phyloP scores from a whole-genome alignment of 2,329 filamentous ascomycete genomes.

The Penicillium sp. region DNA sequence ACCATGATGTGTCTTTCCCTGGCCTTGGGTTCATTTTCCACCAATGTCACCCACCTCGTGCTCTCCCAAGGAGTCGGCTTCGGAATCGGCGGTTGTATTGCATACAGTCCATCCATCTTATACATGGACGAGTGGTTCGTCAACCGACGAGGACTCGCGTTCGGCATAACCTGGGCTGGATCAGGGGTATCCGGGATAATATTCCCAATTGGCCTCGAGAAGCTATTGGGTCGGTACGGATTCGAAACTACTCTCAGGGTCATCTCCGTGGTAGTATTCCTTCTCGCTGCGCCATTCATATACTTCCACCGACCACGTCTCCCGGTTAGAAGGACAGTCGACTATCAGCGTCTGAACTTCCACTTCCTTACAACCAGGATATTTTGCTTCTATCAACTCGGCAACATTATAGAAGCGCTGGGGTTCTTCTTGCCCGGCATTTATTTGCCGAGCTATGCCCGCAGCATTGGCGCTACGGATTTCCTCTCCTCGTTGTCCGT shows the following conservation, averaged over 20 bases:
- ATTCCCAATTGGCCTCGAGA: constrained; percentile 48
- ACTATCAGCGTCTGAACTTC: constrained; percentile 43
- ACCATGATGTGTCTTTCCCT: constrained; percentile 27
- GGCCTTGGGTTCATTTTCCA: constrained; percentile 28
- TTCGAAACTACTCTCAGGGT: constrained; percentile 48
- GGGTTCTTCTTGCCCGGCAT: constrained; percentile 42
- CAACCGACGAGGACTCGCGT: constrained; percentile 45
- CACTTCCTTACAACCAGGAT: constrained; percentile 38
- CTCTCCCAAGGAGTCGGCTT: constrained; percentile 34
- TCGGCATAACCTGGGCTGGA: constrained; percentile 48
- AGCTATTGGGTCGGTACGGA: constrained; percentile 44
- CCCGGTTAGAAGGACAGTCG: constrained; percentile 29
- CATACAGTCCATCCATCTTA: constrained; percentile 50
- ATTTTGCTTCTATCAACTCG: constrained; percentile 50
- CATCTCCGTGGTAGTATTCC: constrained; percentile 38
- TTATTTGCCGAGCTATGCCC: constrained; percentile 42
- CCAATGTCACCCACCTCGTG: constrained; percentile 26
- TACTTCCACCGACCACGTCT: constrained; percentile 46
- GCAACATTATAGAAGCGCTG: constrained; percentile 41
- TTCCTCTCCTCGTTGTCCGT: constrained; percentile 32
- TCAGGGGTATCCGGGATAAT: constrained; percentile 44
- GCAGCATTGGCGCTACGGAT: constrained; percentile 24
- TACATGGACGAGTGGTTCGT: constrained; percentile 55
- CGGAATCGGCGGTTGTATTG: constrained; percentile 49
- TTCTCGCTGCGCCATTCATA: constrained; percentile 26